These are phyloP conservation scores for Sequoia sempervirens DNA, from an alignment of 75 land plant genomes.

Conservation along the genomic window DNA sequence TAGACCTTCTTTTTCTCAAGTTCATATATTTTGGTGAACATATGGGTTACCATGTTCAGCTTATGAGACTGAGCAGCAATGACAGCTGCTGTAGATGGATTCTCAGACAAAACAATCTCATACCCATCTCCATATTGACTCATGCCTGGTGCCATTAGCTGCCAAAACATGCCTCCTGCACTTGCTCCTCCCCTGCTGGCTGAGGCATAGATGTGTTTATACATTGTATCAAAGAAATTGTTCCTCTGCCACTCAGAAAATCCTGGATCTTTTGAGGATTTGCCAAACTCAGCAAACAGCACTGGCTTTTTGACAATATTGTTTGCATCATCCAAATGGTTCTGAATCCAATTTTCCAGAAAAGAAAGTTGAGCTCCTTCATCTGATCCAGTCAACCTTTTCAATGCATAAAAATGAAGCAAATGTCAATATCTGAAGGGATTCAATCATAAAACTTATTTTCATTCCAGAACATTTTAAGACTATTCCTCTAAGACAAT, in stretches of 20 bases:
- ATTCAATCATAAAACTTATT: not conserved
- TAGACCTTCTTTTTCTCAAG: not conserved
- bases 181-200: constrained; percentile 63
- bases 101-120: constrained; percentile 49
- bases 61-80: constrained; percentile 51
- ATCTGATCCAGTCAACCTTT: constrained; percentile 58
- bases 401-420: not conserved
- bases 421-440: not conserved
- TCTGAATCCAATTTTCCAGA: constrained; percentile 59
- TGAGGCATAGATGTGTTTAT: constrained; percentile 56
- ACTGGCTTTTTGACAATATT: constrained; percentile 59
- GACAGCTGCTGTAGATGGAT: constrained; percentile 42
- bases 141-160: constrained; percentile 65
- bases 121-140: constrained; percentile 72
- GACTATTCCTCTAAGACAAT: not conserved
- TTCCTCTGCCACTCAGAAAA: constrained; percentile 45
- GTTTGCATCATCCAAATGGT: constrained; percentile 69
- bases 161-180: constrained; percentile 87
- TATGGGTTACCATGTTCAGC: constrained; percentile 9
- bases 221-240: constrained; percentile 40
- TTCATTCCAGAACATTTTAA: not conserved
- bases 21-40: not conserved
- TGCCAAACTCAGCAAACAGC: constrained; percentile 78
- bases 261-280: constrained; percentile 55
- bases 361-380: constrained; percentile 57